phyloP scores from a whole-genome alignment of 2,329 filamentous ascomycete species.

The Pseudogymnoascus pannorum region DNA sequence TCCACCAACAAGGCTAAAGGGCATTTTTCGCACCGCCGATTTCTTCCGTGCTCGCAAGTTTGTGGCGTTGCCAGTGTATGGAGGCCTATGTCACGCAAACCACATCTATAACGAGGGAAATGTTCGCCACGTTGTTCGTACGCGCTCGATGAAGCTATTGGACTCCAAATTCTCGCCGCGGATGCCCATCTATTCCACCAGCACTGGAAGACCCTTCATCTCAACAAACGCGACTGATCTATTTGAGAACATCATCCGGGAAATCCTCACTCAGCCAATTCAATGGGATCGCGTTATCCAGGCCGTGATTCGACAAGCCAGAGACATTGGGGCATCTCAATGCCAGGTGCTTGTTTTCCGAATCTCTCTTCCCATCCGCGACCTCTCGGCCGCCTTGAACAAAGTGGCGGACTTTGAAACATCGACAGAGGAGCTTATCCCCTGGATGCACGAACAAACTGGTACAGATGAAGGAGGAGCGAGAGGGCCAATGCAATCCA shows the following conservation, averaged over 20 bases:
- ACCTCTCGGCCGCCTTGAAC: too few species aligned
- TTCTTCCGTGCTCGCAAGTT: conserved; percentile 28
- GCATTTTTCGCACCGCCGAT: conserved; percentile 24
- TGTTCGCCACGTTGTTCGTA: conserved; percentile 23
- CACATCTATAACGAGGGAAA: conserved; percentile 33
- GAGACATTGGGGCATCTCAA: conserved; percentile 13
- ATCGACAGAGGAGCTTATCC: conserved; percentile 19
- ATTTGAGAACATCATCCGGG: conserved; percentile 24
- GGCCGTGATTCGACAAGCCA: conserved; percentile 19
- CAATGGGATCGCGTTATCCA: conserved; percentile 27
- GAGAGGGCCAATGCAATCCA: conserved; percentile 28
- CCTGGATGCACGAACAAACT: conserved; percentile 18
- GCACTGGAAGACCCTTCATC: conserved; percentile 26
- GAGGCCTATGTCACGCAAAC: conserved; percentile 34
- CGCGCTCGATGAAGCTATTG: neutral
- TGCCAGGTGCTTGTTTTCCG: conserved; percentile 25
- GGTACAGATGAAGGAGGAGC: neutral
- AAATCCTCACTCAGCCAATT: conserved; percentile 28
- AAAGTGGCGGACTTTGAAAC: conserved; percentile 16
- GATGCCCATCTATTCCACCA: conserved; percentile 29
- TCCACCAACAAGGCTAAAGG: conserved; percentile 24
- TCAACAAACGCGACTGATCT: conserved; percentile 22
- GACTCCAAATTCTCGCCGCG: conserved; percentile 16
- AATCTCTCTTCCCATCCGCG: conserved; percentile 23
- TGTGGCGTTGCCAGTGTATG: conserved; percentile 32